These are phyloP conservation scores for Aspergillus sp. DNA, from an alignment of 2,329 filamentous ascomycete species.

Conservation along the genomic window DNA sequence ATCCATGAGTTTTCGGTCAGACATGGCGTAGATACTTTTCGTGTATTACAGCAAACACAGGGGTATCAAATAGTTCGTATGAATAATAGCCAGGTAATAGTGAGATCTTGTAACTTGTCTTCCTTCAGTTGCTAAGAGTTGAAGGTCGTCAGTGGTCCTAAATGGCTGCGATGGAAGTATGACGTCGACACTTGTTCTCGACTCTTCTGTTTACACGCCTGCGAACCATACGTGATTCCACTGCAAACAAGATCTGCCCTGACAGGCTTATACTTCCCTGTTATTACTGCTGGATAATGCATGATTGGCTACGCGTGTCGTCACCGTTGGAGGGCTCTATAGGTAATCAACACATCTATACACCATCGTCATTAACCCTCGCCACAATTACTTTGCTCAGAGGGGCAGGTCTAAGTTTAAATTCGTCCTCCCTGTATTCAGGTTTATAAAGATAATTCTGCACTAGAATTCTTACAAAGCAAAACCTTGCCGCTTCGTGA, in stretches of 20 bases:
- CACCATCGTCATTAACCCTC: too few species aligned
- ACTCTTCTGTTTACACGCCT: not conserved
- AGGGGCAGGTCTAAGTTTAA: too few species aligned
- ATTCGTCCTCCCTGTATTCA: too few species aligned
- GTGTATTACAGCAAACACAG: not conserved
- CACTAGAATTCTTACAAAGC: too few species aligned
- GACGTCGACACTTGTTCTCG: slow-evolving; percentile 1
- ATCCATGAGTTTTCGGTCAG: slow-evolving; percentile 55
- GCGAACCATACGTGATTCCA: not conserved
- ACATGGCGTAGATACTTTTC: slow-evolving; percentile 40
- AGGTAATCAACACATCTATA: too few species aligned
- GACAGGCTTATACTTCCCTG: too few species aligned
- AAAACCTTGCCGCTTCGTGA: too few species aligned
- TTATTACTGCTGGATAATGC: too few species aligned
- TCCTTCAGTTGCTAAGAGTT: not conserved
- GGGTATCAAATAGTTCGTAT: not conserved
- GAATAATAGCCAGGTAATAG: not conserved
- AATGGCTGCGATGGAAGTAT: not conserved
- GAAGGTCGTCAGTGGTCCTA: not conserved
- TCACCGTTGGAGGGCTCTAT: too few species aligned
- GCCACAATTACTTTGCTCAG: too few species aligned
- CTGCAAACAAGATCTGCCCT: not conserved
- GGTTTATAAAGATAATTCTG: too few species aligned
- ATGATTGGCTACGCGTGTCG: too few species aligned
- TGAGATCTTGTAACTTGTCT: not conserved